Base-by-base conservation (phyloP, 129 eudicot genomes). In the Pittosporum tobira region DNA sequence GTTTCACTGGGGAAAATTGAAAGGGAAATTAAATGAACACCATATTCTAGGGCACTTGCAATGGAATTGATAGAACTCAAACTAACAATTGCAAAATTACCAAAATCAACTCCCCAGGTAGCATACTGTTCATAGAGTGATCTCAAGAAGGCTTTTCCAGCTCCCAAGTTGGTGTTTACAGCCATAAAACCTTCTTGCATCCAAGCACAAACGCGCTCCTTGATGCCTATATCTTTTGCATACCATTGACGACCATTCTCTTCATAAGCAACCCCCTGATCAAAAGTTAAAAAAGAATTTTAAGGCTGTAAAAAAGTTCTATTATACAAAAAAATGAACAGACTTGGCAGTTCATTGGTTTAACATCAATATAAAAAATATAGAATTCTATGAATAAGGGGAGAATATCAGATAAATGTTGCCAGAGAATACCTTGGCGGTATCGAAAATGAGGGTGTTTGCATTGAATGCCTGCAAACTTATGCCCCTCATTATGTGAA, bases 401-500 rank as follows among this genome's bases (percentile, higher is more conserved):
- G n/a, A n/a, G n/a, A n/a, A n/a, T n/a, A n/a, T n/a, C n/a, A n/a
- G n/a, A n/a, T n/a, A n/a, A n/a, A n/a, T n/a, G n/a, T n/a, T n/a
- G n/a, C n/a, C n/a, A n/a, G n/a, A n/a, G n/a, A 51, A 55, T 83
- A 93, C 99, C 96, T 87, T 87, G 20, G 79, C 64, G 40, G 71
- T 60, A 54, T 93, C 99, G 51, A 93, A 75, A 67, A 93, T 75
- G 15, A 93, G 96, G 4, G 94, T 93, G 81, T 93, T 93, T 38
- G 93, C 91, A 69, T 93, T 84, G 47, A 78, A 79, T 5, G 99
- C 99, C 67, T 87, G 96, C 50, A 88, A 79, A 64, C 99, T 87
- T 67, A 93, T 79, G 61, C 99, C 99, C 73, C 99, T 70, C 99
- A 93, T 93, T 45, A 93, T 73, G 81, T 93, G 99, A 69, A 93